Evolutionary conservation across 805 yeast species (phyloP).

Genomic region (Saccharomycopsis babjevae): DNA sequence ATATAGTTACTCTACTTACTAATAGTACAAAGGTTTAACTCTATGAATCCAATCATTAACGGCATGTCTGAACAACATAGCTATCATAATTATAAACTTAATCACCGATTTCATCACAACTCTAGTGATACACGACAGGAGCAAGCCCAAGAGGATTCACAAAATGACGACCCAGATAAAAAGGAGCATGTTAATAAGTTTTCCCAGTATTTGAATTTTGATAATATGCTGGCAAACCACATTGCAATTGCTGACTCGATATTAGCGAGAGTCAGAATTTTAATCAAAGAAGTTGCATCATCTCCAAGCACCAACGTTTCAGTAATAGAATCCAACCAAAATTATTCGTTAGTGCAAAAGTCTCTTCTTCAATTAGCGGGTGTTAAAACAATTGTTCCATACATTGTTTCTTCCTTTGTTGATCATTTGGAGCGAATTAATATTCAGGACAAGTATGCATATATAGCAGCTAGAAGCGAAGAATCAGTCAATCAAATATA

Average conservation of each 20-base stretch:
- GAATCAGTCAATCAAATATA: slow-evolving; percentile 10
- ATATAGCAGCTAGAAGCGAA: slow-evolving; percentile 14
- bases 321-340: slow-evolving; percentile 12
- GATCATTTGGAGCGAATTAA: slow-evolving; percentile 8
- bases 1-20: no score
- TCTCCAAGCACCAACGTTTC: slow-evolving; percentile 3
- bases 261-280: slow-evolving; percentile 3
- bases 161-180: neutral
- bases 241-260: slow-evolving; percentile 10
- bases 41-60: no score
- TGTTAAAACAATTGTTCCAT: slow-evolving; percentile 2
- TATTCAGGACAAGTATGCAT: slow-evolving; percentile 6
- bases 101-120: neutral
- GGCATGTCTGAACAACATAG: neutral
- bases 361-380: slow-evolving; percentile 7
- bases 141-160: neutral
- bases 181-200: neutral
- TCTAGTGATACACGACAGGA: neutral
- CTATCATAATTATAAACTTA: neutral
- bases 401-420: slow-evolving; percentile 7
- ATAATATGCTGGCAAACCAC: slow-evolving; percentile 1
- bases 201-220: neutral
- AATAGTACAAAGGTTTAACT: no score
- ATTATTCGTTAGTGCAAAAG: slow-evolving; percentile 3
- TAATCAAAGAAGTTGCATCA: slow-evolving; percentile 6